phyloP scores from a whole-genome alignment of 345 rosid species.

The Melaleuca alternifolia region DNA sequence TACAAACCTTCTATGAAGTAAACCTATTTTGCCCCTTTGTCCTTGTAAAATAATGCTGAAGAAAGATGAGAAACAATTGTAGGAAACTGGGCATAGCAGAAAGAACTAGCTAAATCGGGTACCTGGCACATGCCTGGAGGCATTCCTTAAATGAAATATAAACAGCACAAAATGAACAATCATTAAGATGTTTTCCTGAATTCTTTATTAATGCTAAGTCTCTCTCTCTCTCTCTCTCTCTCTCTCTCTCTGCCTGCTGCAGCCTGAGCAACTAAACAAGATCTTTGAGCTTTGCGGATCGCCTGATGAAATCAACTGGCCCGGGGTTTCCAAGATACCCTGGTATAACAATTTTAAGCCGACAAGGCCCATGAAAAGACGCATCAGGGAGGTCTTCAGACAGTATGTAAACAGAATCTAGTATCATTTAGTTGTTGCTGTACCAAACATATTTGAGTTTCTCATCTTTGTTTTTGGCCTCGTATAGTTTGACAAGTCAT shows the following conservation, averaged over 20 bases:
- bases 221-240: neutral
- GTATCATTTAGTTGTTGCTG: neutral
- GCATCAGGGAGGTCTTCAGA: constrained; percentile 64
- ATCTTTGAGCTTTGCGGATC: constrained; percentile 74
- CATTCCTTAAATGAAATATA: neutral
- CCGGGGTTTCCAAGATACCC: constrained; percentile 65
- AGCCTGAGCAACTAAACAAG: constrained; percentile 71
- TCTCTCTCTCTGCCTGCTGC: neutral
- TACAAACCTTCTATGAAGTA: neutral
- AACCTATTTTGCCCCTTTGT: neutral
- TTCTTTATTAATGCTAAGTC: neutral
- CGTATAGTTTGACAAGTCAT: neutral
- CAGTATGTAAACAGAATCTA: constrained; percentile 38
- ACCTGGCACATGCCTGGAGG: neutral
- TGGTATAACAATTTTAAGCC: constrained; percentile 75
- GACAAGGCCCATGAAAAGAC: constrained; percentile 63
- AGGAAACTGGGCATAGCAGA: neutral
- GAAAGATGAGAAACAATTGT: neutral
- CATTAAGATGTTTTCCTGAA: neutral
- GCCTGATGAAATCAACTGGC: constrained; percentile 69
- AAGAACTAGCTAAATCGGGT: neutral
- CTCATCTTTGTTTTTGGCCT: neutral
- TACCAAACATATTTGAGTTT: neutral
- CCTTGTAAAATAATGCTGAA: neutral
- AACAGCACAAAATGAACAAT: neutral